Percentiles rank a stretch among this genome's conserved stretches.
phyloP scores from a whole-genome alignment of 2,329 filamentous ascomycete genomes.

The Lecanoromycetidae sp. region DNA sequence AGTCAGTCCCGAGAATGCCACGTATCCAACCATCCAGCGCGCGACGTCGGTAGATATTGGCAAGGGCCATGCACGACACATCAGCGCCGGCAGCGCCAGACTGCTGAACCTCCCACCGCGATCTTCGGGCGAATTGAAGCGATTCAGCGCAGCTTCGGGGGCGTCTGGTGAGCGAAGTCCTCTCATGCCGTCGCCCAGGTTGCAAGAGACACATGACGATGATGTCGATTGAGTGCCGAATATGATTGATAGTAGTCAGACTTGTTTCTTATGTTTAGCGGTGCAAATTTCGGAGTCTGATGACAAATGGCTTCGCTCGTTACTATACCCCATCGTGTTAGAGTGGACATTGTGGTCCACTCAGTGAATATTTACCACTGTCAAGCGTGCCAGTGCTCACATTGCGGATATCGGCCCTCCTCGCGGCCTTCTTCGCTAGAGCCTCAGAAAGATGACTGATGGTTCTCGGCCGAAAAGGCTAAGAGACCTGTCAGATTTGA shows the following conservation, averaged over 20 bases:
- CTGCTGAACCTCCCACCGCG: conserved; percentile 55
- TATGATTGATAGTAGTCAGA: neutral
- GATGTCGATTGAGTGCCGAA: conserved; percentile 12
- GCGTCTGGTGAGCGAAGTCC: conserved; percentile 18
- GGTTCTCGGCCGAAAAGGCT: neutral
- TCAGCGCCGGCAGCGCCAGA: conserved; percentile 67
- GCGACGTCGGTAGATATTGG: conserved; percentile 60
- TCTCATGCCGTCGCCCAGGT: conserved; percentile 9
- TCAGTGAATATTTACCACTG: neutral
- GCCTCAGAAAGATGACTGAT: neutral
- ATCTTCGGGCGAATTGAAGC: conserved; percentile 41
- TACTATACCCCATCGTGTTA: conserved; percentile 13
- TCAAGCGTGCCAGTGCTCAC: too few relatives aligned
- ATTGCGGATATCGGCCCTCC: neutral
- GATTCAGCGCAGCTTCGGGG: conserved; percentile 18
- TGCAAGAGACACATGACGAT: conserved; percentile 9
- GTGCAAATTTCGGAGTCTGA: conserved; percentile 5
- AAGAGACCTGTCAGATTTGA: neutral
- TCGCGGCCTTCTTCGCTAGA: neutral
- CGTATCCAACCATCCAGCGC: conserved; percentile 37
- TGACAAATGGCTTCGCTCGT: conserved; percentile 12
- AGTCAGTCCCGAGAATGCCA: conserved; percentile 18
- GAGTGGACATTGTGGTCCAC: neutral
- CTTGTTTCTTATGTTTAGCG: neutral
- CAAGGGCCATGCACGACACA: conserved; percentile 53